These are phyloP conservation scores for Phaeosphaeria sp. DNA, from an alignment of 2,329 filamentous ascomycete species.

Conservation along the genomic window DNA sequence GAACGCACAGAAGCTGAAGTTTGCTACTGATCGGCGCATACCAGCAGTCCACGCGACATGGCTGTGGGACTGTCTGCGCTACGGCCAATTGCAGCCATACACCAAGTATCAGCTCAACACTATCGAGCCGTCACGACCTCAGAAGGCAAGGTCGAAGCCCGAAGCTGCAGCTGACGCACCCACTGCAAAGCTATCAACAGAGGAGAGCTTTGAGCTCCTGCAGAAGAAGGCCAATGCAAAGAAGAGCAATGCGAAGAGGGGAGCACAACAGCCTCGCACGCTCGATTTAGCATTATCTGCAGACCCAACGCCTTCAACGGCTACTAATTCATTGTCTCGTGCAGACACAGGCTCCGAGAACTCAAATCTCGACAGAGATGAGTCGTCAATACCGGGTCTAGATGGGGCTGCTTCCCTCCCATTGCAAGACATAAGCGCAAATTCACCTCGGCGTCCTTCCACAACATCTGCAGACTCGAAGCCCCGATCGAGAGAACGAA, in stretches of 20 bases:
- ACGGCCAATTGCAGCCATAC: slow-evolving; percentile 56
- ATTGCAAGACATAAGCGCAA: slow-evolving; percentile 38
- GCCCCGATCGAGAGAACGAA: slow-evolving; percentile 17
- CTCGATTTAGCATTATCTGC: slow-evolving; percentile 35
- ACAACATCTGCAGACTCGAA: slow-evolving; percentile 33
- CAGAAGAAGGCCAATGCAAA: slow-evolving; percentile 26
- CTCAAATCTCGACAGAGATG: slow-evolving; percentile 15
- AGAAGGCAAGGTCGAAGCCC: slow-evolving; percentile 18
- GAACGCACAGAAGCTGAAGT: slow-evolving; percentile 78
- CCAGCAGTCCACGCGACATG: slow-evolving; percentile 83
- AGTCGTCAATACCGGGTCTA: slow-evolving; percentile 14
- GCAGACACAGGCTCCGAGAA: slow-evolving; percentile 15
- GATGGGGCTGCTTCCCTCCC: slow-evolving; percentile 34
- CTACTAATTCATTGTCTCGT: slow-evolving; percentile 21
- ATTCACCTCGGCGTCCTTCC: slow-evolving; percentile 41
- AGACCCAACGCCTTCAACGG: slow-evolving; percentile 26
- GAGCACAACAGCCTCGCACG: slow-evolving; percentile 20
- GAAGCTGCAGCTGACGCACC: slow-evolving; percentile 22
- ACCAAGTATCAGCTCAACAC: slow-evolving; percentile 48
- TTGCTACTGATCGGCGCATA: slow-evolving; percentile 76
- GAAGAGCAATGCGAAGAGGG: slow-evolving; percentile 18
- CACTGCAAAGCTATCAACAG: slow-evolving; percentile 29
- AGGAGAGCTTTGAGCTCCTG: slow-evolving; percentile 26
- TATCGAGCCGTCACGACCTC: slow-evolving; percentile 15
- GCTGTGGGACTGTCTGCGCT: slow-evolving; percentile 81